A percentile compares a stretch with the other conserved stretches of the same genome.
Evolutionary conservation across 495 filamentous ascomycete genomes (phyloP).

Genomic region (Rhypophila decipiens): DNA sequence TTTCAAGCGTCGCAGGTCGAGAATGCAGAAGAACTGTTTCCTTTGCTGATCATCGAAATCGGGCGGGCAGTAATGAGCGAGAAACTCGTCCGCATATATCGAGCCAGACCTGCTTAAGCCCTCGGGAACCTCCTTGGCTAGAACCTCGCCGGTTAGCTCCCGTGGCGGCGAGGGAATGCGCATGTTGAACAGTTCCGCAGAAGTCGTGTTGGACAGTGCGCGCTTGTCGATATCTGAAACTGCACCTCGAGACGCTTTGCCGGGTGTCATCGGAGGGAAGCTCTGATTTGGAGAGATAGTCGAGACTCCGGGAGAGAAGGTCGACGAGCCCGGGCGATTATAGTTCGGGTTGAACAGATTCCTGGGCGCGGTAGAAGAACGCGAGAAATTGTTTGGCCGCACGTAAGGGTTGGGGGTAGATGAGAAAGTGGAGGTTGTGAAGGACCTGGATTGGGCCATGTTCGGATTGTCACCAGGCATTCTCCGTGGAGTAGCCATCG

Average conservation of each 20-base stretch:
- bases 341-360: slow-evolving; percentile 38
- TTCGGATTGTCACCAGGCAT: slow-evolving; percentile 31
- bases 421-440: slow-evolving; percentile 12
- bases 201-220: slow-evolving; percentile 28
- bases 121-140: slow-evolving; percentile 40
- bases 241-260: slow-evolving; percentile 18
- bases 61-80: slow-evolving; percentile 41
- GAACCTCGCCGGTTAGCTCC: slow-evolving; percentile 38
- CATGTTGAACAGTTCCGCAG: slow-evolving; percentile 41
- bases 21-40: slow-evolving; percentile 47
- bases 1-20: slow-evolving; percentile 46
- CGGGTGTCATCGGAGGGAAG: slow-evolving; percentile 31
- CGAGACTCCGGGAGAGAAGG: slow-evolving; percentile 33
- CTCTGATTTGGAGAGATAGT: slow-evolving; percentile 22
- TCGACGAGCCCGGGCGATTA: slow-evolving; percentile 21
- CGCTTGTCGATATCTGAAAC: slow-evolving; percentile 23
- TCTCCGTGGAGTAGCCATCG: slow-evolving; percentile 10
- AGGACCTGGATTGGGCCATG: slow-evolving; percentile 11
- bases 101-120: slow-evolving; percentile 33
- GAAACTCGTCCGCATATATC: slow-evolving; percentile 44
- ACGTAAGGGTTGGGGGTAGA: slow-evolving; percentile 11
- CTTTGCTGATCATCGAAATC: slow-evolving; percentile 42
- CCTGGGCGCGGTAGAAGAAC: slow-evolving; percentile 18
- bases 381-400: slow-evolving; percentile 21
- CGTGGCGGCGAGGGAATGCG: slow-evolving; percentile 39